Conservation (phyloP, 2,329 filamentous ascomycete genomes). For the Penicillium expansum region DNA sequence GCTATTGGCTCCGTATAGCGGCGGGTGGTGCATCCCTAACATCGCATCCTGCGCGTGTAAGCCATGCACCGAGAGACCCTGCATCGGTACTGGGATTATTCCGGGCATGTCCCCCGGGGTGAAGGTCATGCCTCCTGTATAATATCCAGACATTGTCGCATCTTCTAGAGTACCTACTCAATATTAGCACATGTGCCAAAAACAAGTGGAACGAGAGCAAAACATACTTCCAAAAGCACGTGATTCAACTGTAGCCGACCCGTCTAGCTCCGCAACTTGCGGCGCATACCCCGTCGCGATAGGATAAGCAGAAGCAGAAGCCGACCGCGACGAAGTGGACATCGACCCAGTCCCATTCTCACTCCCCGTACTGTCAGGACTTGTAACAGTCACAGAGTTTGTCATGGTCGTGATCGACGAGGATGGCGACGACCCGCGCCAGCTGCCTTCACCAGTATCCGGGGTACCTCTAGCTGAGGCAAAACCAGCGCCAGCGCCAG, state of each 20-base stretch:
- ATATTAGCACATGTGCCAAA: background rate
- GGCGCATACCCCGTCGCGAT: slow-evolving; percentile 11
- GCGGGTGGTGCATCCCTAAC: background rate
- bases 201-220: background rate
- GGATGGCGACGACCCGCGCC: slow-evolving; percentile 21
- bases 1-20: background rate
- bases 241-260: slow-evolving; percentile 2
- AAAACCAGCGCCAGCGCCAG: background rate
- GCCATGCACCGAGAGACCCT: background rate
- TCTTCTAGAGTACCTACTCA: background rate
- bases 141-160: background rate
- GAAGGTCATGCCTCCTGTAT: background rate
- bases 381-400: slow-evolving; percentile 17
- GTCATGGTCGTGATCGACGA: slow-evolving; percentile 19
- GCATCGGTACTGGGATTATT: background rate
- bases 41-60: background rate
- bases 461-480: background rate
- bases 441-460: slow-evolving; percentile 12
- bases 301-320: slow-evolving; percentile 5
- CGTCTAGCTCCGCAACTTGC: slow-evolving; percentile 10
- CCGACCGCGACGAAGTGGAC: slow-evolving; percentile 1
- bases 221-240: slow-evolving; percentile 6
- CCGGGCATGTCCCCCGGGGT: background rate
- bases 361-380: slow-evolving; percentile 25
- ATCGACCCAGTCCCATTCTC: slow-evolving; percentile 6